phyloP scores from a whole-genome alignment of 2,329 filamentous ascomycete genomes.

The Ceratocystis cubensis region DNA sequence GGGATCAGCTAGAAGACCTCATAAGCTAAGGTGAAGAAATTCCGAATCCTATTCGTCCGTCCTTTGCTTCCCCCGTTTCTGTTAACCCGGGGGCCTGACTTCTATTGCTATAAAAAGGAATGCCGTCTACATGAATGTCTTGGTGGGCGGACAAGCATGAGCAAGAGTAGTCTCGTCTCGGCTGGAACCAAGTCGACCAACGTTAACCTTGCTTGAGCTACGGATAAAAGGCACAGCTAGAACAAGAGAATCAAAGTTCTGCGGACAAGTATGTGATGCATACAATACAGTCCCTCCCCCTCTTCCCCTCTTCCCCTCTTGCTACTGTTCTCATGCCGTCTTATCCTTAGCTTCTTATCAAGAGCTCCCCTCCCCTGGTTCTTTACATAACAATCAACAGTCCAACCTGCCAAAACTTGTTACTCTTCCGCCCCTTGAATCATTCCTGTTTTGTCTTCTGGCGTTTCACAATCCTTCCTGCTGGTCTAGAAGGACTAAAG shows the following conservation, averaged over 20 bases:
- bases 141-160: too few species aligned
- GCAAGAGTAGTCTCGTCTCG: too few species aligned
- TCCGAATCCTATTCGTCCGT: not conserved
- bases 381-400: not conserved
- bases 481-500: not conserved
- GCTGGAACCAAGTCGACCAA: too few species aligned
- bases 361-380: not conserved
- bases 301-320: not conserved
- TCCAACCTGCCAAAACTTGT: not conserved
- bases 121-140: too few species aligned
- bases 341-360: too few species aligned
- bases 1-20: not conserved
- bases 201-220: too few species aligned
- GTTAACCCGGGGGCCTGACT: not conserved
- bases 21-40: not conserved
- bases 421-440: constrained; percentile 2
- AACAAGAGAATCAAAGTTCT: too few species aligned
- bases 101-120: too few species aligned
- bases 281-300: not conserved
- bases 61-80: not conserved
- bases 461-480: constrained; percentile 11
- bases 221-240: too few species aligned
- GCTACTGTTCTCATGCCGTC: not conserved
- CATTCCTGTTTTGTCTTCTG: not conserved
- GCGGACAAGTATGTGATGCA: not conserved